Evolutionary conservation across 2,329 filamentous ascomycete species (phyloP).

Genomic region (Epicoccum sorghinum): DNA sequence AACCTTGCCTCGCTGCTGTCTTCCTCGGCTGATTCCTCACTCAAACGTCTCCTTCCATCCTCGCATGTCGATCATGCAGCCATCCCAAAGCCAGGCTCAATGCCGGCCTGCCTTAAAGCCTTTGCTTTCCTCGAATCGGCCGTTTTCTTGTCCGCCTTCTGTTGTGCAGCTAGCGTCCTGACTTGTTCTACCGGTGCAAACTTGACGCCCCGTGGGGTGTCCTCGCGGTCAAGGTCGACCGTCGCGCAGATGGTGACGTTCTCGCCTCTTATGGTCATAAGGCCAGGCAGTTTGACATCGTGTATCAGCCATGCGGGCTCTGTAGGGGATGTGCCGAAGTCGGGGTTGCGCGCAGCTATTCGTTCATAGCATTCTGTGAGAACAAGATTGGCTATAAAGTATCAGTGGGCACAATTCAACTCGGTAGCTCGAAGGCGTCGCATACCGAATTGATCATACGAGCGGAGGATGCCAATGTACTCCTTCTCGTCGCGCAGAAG

Average conservation of each 20-base stretch:
- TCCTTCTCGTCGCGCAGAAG: conserved; percentile 92
- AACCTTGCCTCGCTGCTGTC: background rate
- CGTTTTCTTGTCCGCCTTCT: conserved; percentile 74
- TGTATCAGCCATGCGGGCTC: conserved; percentile 68
- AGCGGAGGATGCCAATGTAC: conserved; percentile 87
- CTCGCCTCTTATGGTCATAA: conserved; percentile 92
- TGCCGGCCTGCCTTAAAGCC: conserved; percentile 57
- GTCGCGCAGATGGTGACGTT: conserved; percentile 96
- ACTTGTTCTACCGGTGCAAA: conserved; percentile 72
- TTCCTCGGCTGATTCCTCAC: background rate
- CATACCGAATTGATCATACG: conserved; percentile 97
- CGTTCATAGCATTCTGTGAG: conserved; percentile 92
- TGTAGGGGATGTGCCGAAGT: conserved; percentile 27
- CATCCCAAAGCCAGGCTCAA: conserved; percentile 76
- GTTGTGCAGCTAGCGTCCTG: conserved; percentile 72
- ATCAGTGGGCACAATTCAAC: conserved; percentile 8
- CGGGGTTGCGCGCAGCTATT: conserved; percentile 69
- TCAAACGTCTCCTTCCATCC: background rate
- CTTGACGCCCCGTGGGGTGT: conserved; percentile 78
- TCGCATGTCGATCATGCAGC: conserved; percentile 6
- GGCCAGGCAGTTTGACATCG: conserved; percentile 81
- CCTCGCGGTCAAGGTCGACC: conserved; percentile 95
- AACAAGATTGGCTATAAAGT: conserved; percentile 80
- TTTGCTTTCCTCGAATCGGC: conserved; percentile 66
- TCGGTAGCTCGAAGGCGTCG: background rate